Base-by-base conservation (phyloP, 306 rosid species). In the Cicer chorassanicum region DNA sequence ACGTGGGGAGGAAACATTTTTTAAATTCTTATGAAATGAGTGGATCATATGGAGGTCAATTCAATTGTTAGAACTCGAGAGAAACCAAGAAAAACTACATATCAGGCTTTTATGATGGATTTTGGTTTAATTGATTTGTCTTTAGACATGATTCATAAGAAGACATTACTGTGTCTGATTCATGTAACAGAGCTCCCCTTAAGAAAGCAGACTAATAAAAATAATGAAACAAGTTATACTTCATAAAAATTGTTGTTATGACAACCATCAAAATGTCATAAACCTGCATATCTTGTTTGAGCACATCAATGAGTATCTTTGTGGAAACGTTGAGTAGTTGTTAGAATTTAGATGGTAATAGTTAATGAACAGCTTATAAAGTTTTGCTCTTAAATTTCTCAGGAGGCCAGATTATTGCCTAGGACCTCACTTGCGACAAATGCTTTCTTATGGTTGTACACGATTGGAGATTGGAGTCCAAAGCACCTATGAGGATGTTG, bases 321-420 rank as follows among this genome's bases (percentile, higher is more conserved):
- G 77, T 67, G 46, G 65, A 29, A 70, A 29, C 8, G 0, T 41
- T 42, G 1, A 48, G 38, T 65, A 56, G 46, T 21, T 42, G 75
- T 49, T 56, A 74, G 34, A 24, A 24, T 24, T 24, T 24, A 24
- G 55, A 13, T 34, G 56, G 64, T 74, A 45, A 48, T 78, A 50
- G 9, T 59, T 55, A 21, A 43, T 69, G 62, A 41, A 18, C 59
- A 19, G 68, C 72, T 75, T 67, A 72, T 71, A 41, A 61, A 60
- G 62, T 45, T 65, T 18, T 49, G 46, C 61, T 72, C 74, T 65
- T 76, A 34, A 79, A 73, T 72, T 65, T 70, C 43, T 71, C 95
- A 92, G 99, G 92, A 87, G 99, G 89, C 99, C 99, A 54, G 99
- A 94, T 85, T 94, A 94, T 87, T 94, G 97, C 80, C 96, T 90